A percentile compares a stretch with the other conserved stretches of the same genome.
These are phyloP conservation scores for Nannochloropsis limnetica DNA, from an alignment of 352 stramenopile species.

Conservation along the genomic window DNA sequence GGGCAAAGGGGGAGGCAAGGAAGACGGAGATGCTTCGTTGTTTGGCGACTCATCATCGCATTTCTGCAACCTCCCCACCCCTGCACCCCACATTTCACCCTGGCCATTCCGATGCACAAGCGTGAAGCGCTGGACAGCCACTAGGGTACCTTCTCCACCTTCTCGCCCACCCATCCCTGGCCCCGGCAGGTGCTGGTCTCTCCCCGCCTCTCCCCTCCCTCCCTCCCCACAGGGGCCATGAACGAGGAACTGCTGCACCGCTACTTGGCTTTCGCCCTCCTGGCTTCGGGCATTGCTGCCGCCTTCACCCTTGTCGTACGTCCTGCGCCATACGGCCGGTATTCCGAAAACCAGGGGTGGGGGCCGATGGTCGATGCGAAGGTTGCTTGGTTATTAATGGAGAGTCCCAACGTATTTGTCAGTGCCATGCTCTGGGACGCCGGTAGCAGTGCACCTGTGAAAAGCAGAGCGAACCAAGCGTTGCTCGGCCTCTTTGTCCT, in stretches of 20 bases:
- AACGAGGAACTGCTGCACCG: neutral
- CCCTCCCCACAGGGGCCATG: neutral
- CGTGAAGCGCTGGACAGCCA: too few species aligned
- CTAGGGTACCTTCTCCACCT: too few species aligned
- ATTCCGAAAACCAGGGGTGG: neutral
- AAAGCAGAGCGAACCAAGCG: constrained; percentile 37
- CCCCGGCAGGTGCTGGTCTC: too few species aligned
- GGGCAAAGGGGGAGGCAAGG: neutral
- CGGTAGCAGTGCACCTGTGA: neutral
- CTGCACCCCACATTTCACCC: too few species aligned
- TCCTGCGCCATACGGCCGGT: constrained; percentile 26
- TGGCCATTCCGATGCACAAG: too few species aligned
- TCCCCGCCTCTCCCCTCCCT: neutral
- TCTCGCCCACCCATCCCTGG: too few species aligned
- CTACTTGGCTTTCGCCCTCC: neutral
- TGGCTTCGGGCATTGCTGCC: neutral
- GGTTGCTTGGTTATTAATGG: constrained; percentile 44
- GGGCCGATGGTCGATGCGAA: constrained; percentile 40
- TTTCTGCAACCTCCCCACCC: neutral
- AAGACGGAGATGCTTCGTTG: neutral
- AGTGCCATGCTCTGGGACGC: neutral
- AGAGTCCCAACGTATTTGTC: constrained; percentile 43
- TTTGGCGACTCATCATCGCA: too few species aligned
- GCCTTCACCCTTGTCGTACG: neutral
- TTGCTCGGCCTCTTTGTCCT: constrained; percentile 42